Evolutionary conservation across 176 grass and related monocot species (phyloP).

Genomic region (Metroxylon sagu): DNA sequence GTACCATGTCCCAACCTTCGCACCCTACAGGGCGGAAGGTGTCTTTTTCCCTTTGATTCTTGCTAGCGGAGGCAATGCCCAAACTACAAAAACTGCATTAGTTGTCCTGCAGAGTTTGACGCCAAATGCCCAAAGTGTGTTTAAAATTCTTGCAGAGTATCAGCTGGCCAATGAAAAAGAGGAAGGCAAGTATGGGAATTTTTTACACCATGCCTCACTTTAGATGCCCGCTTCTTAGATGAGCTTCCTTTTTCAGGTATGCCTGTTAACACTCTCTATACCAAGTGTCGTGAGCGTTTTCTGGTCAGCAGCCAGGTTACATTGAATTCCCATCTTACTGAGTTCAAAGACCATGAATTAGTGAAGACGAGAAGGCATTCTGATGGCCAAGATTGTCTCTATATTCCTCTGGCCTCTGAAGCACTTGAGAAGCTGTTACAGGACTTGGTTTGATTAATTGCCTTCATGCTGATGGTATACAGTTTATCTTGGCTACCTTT

Average conservation of each 20-base stretch:
- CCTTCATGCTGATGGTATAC: too few species aligned
- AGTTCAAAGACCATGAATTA: slow-evolving; percentile 94
- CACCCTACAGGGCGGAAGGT: slow-evolving; percentile 73
- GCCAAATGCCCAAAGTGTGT: slow-evolving; percentile 93
- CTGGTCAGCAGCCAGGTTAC: slow-evolving; percentile 92
- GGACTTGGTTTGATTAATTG: slow-evolving; percentile 41
- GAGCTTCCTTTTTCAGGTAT: slow-evolving; percentile 58
- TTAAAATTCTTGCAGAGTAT: slow-evolving; percentile 82
- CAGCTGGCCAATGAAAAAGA: slow-evolving; percentile 83
- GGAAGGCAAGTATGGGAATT: slow-evolving; percentile 46
- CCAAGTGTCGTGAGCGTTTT: slow-evolving; percentile 82
- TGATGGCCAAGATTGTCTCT: slow-evolving; percentile 82
- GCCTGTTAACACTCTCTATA: slow-evolving; percentile 67
- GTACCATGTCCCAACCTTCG: slow-evolving; percentile 80
- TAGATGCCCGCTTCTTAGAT: not conserved
- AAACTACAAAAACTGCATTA: slow-evolving; percentile 79
- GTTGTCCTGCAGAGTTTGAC: slow-evolving; percentile 89
- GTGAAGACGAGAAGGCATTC: slow-evolving; percentile 79
- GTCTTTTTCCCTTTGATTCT: slow-evolving; percentile 81
- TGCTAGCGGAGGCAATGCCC: slow-evolving; percentile 58
- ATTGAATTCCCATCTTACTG: slow-evolving; percentile 77
- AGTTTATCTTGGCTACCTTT: too few species aligned
- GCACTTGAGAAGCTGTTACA: slow-evolving; percentile 64
- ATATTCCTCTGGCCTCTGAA: slow-evolving; percentile 67
- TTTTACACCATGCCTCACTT: not conserved